These are phyloP conservation scores for Aphanocladium album DNA, from an alignment of 2,329 filamentous ascomycete genomes.

Conservation along the genomic window DNA sequence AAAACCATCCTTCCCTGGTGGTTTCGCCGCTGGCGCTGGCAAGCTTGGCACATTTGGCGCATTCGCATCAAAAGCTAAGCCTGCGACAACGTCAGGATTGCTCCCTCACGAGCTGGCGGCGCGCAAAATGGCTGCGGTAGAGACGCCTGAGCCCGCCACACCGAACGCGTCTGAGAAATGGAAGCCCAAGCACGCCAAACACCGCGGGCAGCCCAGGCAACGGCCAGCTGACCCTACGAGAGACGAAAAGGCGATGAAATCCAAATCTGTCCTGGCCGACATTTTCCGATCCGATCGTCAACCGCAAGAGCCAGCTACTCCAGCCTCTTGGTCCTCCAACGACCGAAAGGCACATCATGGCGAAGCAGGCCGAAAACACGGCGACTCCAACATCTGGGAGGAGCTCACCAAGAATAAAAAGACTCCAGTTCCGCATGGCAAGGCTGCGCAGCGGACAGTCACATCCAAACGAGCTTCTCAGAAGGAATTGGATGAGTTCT, in stretches of 20 bases:
- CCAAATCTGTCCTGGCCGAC: slow-evolving; percentile 27
- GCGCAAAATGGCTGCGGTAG: slow-evolving; percentile 20
- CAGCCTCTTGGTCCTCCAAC: background rate
- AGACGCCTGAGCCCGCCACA: slow-evolving; percentile 15
- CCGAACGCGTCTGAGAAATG: background rate
- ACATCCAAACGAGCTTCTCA: background rate
- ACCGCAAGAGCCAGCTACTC: slow-evolving; percentile 8
- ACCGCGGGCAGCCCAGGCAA: slow-evolving; percentile 3
- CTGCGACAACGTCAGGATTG: slow-evolving; percentile 20
- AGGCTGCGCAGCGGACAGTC: background rate
- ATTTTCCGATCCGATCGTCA: slow-evolving; percentile 20
- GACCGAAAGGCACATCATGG: slow-evolving; percentile 21
- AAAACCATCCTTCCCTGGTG: slow-evolving; percentile 21
- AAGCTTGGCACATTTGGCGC: slow-evolving; percentile 22
- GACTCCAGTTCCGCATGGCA: background rate
- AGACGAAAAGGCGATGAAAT: slow-evolving; percentile 13
- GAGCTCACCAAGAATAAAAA: slow-evolving; percentile 15
- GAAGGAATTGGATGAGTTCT: slow-evolving; percentile 14
- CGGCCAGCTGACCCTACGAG: slow-evolving; percentile 1
- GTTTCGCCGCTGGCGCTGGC: slow-evolving; percentile 17
- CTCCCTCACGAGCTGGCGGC: slow-evolving; percentile 37
- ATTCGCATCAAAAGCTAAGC: slow-evolving; percentile 19
- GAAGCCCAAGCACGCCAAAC: background rate
- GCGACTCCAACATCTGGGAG: slow-evolving; percentile 16
- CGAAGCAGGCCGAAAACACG: background rate